These are phyloP conservation scores for Claviceps cyperi DNA, from an alignment of 2,329 filamentous ascomycete genomes.

Conservation along the genomic window DNA sequence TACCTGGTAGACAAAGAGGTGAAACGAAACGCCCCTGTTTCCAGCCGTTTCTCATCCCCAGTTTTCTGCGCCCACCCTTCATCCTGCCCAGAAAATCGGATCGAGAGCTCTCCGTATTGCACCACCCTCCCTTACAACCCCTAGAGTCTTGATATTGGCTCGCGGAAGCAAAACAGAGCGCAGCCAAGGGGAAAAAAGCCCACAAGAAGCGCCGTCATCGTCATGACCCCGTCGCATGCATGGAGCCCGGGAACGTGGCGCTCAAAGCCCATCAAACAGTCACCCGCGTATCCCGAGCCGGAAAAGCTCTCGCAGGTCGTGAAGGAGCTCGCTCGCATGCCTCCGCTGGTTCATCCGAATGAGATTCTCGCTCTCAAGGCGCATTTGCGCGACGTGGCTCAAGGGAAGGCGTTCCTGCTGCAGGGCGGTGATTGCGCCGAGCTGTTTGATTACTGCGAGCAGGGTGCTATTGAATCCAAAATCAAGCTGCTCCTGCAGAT, in stretches of 20 bases:
- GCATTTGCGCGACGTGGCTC: conserved; percentile 69
- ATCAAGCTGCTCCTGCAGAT: conserved; percentile 95
- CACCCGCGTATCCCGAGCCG: conserved; percentile 53
- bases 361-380: conserved; percentile 72
- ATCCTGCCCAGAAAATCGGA: too few species aligned
- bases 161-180: neutral
- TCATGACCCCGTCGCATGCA: conserved; percentile 2
- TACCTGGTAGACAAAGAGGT: too few species aligned
- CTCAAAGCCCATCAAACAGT: conserved; percentile 65
- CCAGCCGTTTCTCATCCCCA: too few species aligned
- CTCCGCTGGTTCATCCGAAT: conserved; percentile 63
- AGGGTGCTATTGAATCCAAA: conserved; percentile 82
- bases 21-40: too few species aligned
- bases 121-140: too few species aligned
- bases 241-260: conserved; percentile 60
- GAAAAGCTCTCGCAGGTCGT: conserved; percentile 44
- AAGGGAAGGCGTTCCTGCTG: conserved; percentile 82
- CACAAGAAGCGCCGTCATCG: neutral
- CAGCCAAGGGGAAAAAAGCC: too few species aligned
- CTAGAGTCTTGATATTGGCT: too few species aligned
- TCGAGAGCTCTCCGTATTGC: too few species aligned
- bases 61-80: too few species aligned
- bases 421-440: conserved; percentile 97
- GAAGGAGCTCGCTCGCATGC: conserved; percentile 51
- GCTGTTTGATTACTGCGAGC: conserved; percentile 90